Percentiles rank a stretch among this genome's conserved stretches.
Evolutionary conservation across 2,329 filamentous ascomycete genomes (phyloP).

Genomic region (Pseudocercospora cruenta): DNA sequence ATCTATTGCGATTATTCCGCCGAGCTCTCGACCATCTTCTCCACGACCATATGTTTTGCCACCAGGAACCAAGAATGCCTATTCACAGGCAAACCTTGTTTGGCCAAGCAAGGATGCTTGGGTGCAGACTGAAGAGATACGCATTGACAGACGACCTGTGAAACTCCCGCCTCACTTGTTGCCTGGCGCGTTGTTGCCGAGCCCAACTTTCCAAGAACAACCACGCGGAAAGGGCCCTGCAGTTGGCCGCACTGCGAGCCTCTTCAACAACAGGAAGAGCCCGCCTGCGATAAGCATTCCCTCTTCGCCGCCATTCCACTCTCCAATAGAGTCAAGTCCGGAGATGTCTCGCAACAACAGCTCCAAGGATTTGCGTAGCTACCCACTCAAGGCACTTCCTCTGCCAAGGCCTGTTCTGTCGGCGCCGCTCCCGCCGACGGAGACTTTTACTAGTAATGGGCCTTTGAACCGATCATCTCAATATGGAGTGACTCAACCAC

Average conservation of each 20-base stretch:
- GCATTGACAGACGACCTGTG: constrained; percentile 75
- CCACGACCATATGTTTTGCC: constrained; percentile 78
- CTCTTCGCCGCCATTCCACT: constrained; percentile 34
- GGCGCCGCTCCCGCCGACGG: constrained; percentile 32
- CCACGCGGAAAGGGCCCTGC: constrained; percentile 18
- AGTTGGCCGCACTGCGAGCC: constrained; percentile 17
- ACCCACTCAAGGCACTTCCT: constrained; percentile 39
- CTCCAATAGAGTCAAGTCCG: constrained; percentile 31
- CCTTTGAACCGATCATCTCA: constrained; percentile 40
- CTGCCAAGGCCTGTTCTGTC: constrained; percentile 39
- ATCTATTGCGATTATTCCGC: constrained; percentile 88
- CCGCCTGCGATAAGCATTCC: constrained; percentile 22
- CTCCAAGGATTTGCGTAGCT: constrained; percentile 31
- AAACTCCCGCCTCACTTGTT: constrained; percentile 77
- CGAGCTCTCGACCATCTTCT: constrained; percentile 78
- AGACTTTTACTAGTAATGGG: constrained; percentile 31
- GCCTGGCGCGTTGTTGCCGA: constrained; percentile 71
- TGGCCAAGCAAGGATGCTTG: constrained; percentile 57
- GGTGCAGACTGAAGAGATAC: constrained; percentile 89
- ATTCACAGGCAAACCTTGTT: constrained; percentile 72
- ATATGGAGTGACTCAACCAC: constrained; percentile 38
- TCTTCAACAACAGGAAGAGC: constrained; percentile 27
- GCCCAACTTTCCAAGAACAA: constrained; percentile 45
- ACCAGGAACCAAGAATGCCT: constrained; percentile 77
- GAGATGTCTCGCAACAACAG: constrained; percentile 30